Base-by-base conservation (phyloP, 2,329 filamentous ascomycete species). In the Tolypocladium endophyticum region DNA sequence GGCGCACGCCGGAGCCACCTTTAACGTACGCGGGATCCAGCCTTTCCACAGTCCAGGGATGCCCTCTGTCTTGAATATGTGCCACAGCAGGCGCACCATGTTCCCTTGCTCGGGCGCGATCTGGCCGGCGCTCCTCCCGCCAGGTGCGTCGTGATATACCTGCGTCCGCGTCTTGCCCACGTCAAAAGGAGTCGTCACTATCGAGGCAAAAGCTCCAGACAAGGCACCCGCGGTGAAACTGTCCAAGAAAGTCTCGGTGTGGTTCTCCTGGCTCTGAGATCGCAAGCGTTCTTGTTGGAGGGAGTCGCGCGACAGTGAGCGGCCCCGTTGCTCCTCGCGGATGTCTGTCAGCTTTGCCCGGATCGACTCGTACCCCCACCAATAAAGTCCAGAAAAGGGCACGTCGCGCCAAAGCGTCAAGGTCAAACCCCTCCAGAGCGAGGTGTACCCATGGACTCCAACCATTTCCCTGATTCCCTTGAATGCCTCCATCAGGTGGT, bases 141-240 rank as follows among this genome's bases (percentile, higher is more conserved):
- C 67, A 6, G 71, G 69, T 4, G 64, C 64, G 62, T 94, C 86
- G 55, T 83, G 82, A 67, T 87, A 87, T 0, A 97, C 87, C 72
- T 99, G 94, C 61, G 92, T 92, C 25, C 94, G 82, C 5, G 94
- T 99, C 78, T 99, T 99, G 66, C 94, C 94, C 0, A 99, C 94
- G 68, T 99, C 94, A 67, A 99, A 99, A 0, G 94, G 94, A 61
- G 90, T 97, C 0, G 94, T 99, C 25, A 94, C 80, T 28, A 97
- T 82, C 1, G 93, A 92, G 0, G 94, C 92, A 35, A 94, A 81
- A 0, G 89, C 88, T 4, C 94, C 94, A 0, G 92, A 94, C 2
- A 83, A 73, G 0, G 91, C 91, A 23, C 94, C 94, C 0, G 93
- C 90, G 23, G 91, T 76, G 69, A 97, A 99, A 67, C 90, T 94